Conservation (phyloP, 108 stramenopile genomes). For the Epithemia pelagica region DNA sequence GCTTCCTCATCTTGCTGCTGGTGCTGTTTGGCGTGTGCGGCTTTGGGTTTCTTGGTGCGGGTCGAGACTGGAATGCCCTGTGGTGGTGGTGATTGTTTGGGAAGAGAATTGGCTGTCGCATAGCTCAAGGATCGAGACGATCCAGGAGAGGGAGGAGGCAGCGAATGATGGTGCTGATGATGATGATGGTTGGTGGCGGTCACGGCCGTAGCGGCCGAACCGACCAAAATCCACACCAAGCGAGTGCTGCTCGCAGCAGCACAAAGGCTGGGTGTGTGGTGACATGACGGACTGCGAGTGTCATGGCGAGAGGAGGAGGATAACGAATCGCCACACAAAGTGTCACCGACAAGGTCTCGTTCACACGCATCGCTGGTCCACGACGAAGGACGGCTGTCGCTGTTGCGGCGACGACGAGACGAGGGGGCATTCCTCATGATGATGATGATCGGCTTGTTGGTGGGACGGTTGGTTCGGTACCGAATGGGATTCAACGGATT, state of each 20-base stretch:
- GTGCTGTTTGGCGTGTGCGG: background rate
- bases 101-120: too few species aligned
- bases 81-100: too few species aligned
- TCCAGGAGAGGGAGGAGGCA: too few species aligned
- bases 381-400: background rate
- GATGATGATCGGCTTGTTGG: background rate
- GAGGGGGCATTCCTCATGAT: background rate
- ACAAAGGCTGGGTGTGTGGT: too few species aligned
- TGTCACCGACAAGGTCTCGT: too few species aligned
- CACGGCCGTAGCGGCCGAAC: background rate
- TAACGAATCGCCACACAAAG: too few species aligned
- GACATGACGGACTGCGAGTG: background rate
- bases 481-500: conserved; percentile 1
- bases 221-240: background rate
- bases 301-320: background rate
- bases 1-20: background rate
- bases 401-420: background rate
- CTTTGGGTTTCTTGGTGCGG: background rate
- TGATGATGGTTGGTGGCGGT: background rate
- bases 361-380: background rate
- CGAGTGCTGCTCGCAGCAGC: background rate
- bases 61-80: background rate
- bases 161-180: background rate
- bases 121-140: too few species aligned
- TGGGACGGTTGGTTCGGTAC: too few species aligned